Conservation (phyloP, 257 asterid genomes). For the Scutellaria galericulata region DNA sequence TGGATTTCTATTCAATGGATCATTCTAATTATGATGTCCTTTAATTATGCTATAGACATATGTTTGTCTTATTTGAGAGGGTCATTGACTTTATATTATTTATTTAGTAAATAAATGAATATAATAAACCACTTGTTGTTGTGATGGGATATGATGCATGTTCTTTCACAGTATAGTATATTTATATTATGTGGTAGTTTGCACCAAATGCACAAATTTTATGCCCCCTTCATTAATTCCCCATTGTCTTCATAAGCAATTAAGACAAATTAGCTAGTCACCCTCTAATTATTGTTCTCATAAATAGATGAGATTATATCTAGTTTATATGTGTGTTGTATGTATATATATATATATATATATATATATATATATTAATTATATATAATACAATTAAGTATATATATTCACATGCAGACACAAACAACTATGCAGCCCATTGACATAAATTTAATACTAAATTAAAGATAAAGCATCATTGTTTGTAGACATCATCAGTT, state of each 20-base stretch:
- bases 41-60: not conserved
- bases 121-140: not conserved
- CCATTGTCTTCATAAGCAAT: not conserved
- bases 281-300: too few species aligned
- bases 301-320: too few species aligned
- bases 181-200: constrained; percentile 14
- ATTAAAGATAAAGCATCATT: not conserved
- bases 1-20: not conserved
- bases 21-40: not conserved
- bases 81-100: constrained; percentile 16
- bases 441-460: too few species aligned
- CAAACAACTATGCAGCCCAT: too few species aligned
- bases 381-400: not conserved
- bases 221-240: constrained; percentile 20
- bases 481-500: not conserved
- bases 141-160: not conserved
- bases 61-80: not conserved
- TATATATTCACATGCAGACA: not conserved
- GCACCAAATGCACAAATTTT: constrained; percentile 20
- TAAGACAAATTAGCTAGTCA: not conserved
- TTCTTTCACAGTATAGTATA: not conserved
- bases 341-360: too few species aligned
- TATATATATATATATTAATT: too few species aligned
- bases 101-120: not conserved
- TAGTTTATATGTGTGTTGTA: too few species aligned